Evolutionary conservation across 768 basidiomycete genomes (phyloP), one percentile per base, ranked within the genome.

Genomic region (Hericium rajendrae): DNA sequence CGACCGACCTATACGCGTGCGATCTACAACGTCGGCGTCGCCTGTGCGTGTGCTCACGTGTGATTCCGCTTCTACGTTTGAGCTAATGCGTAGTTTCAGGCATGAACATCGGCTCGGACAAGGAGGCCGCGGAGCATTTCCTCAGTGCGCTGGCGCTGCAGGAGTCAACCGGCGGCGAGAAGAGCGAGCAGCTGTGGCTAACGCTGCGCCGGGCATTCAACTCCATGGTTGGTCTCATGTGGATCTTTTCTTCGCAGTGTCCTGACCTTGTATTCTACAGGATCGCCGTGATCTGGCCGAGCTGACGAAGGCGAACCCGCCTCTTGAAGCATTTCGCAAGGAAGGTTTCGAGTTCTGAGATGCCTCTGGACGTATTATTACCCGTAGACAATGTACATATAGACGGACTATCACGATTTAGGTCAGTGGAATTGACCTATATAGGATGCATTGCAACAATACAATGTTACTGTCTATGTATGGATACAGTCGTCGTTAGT

Each of bases 21-120:
- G 10, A 91, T 97, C 22, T 97, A 95, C 68, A 99, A 99, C 65
- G 91, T 99, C 38, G 97, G 94, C 48, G 97, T 99, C 26, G 94
- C 94, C 20, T 99, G 94, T 94, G 66, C 64, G 91, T 81, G 26
- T 37, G 41, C 50, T 54, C 58, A 24, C 48, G 32, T 52, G 15
- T n/a, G 51, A 38, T n/a, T 6, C 5, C 16, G n/a, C 18, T 18
- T 13, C 15, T 26, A 51, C 57, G 10, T 48, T n/a, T 20, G 55
- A 38, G 55, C 50, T 60, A 32, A 58, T 54, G 51, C 48, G 52
- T 22, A 6, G n/a, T 51, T 59, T 5, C 58, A 97, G 93, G 95
- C 67, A 72, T 99, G 59, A 99, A 99, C 68, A 95, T 98, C 53
- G 94, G 94, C 9, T 92, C 93, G 9, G 81, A 90, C 70, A 86